Percentiles rank a stretch among this genome's conserved stretches.
These are phyloP conservation scores for Debaryomyces psychrophilus DNA, from an alignment of 1,139 yeast genomes.

Conservation along the genomic window DNA sequence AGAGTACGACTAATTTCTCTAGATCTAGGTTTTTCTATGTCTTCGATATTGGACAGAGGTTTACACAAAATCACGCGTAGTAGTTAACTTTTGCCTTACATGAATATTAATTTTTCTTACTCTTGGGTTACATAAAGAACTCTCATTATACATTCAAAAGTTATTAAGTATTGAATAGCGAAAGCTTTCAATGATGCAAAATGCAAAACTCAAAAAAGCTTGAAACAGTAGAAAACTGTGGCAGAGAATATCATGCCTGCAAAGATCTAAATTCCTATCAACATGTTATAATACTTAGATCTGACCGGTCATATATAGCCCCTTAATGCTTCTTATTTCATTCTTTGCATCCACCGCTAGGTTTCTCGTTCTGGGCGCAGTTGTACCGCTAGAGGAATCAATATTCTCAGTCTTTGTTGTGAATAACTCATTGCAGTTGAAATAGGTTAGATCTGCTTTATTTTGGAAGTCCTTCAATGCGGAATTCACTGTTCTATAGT, in stretches of 20 bases:
- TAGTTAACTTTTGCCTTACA: not conserved
- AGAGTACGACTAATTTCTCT: not conserved
- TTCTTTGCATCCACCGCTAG: slow-evolving; percentile 40
- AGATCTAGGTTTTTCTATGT: not conserved
- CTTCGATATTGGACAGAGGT: not conserved
- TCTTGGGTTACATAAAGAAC: not conserved
- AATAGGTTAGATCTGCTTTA: slow-evolving; percentile 40
- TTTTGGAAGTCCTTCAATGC: slow-evolving; percentile 42
- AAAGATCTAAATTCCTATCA: not conserved
- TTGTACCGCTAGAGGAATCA: slow-evolving; percentile 11
- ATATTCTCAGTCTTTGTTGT: slow-evolving; percentile 16
- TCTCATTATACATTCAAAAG: not conserved
- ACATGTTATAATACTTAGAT: slow-evolving; percentile 15
- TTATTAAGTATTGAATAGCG: not conserved
- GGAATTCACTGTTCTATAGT: slow-evolving; percentile 34
- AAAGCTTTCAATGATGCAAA: not conserved
- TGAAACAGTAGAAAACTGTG: not conserved
- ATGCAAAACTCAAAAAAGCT: not conserved
- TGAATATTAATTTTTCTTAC: not conserved
- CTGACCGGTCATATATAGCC: slow-evolving; percentile 50
- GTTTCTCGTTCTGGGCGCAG: slow-evolving; percentile 28
- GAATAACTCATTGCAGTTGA: slow-evolving; percentile 36
- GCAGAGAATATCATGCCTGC: too few relatives aligned
- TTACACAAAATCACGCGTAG: slow-evolving; percentile 4
- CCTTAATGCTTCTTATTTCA: slow-evolving; percentile 49